These are phyloP conservation scores for Phytopythium ostracodes DNA, from an alignment of 352 stramenopile species.

Conservation along the genomic window DNA sequence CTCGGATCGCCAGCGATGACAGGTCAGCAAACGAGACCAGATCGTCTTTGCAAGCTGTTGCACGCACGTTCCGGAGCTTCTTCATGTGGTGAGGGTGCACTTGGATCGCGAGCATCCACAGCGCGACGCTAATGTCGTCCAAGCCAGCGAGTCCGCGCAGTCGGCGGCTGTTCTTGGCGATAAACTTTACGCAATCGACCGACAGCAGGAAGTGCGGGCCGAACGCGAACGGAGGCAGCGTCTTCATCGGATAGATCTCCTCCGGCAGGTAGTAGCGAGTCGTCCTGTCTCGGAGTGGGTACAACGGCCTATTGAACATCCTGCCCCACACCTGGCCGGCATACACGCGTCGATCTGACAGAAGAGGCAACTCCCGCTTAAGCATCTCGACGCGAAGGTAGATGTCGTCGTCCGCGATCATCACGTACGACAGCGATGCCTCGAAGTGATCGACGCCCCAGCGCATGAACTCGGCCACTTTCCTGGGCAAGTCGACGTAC, in stretches of 20 bases:
- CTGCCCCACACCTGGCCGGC: conserved; percentile 35
- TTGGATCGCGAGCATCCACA: conserved; percentile 50
- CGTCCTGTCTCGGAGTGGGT: conserved; percentile 15
- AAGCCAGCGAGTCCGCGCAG: conserved; percentile 24
- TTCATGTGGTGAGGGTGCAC: conserved; percentile 35
- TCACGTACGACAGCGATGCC: conserved; percentile 27
- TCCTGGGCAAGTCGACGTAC: conserved; percentile 28
- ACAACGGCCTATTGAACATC: conserved; percentile 17
- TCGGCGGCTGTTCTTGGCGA: conserved; percentile 26
- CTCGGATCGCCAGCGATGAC: conserved; percentile 29
- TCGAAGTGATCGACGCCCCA: conserved; percentile 10
- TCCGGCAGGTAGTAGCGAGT: conserved; percentile 31
- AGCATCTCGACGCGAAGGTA: conserved; percentile 31
- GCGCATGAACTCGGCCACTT: conserved; percentile 34
- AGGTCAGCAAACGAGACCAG: conserved; percentile 48
- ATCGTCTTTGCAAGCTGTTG: conserved; percentile 24
- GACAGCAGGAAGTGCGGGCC: conserved; percentile 49
- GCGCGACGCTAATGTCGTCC: conserved; percentile 55
- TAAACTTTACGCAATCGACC: conserved; percentile 35
- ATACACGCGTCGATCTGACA: conserved; percentile 11
- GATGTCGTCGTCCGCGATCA: conserved; percentile 58
- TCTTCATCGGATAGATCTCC: conserved; percentile 23
- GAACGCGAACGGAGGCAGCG: conserved; percentile 31
- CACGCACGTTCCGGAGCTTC: conserved; percentile 38
- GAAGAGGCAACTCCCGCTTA: conserved; percentile 9